Conservation (phyloP, 2,329 filamentous ascomycete species). For the Verticillium alfalfae region DNA sequence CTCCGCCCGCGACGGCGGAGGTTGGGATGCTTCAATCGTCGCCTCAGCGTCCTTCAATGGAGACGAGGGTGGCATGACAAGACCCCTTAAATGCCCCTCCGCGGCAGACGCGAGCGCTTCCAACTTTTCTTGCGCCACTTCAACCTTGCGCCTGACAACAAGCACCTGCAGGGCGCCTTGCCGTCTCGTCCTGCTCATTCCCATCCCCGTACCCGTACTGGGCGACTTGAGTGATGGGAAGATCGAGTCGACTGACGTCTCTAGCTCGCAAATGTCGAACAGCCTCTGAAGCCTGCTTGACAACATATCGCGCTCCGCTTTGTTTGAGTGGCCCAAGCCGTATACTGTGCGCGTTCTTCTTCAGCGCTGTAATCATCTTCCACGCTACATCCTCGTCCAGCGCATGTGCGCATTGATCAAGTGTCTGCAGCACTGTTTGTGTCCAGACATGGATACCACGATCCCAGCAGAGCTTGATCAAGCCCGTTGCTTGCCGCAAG, state of each 20-base stretch:
- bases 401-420: constrained; percentile 33
- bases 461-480: constrained; percentile 33
- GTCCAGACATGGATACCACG: constrained; percentile 24
- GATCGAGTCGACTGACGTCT: background rate
- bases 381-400: constrained; percentile 22
- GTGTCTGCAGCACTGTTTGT: constrained; percentile 26
- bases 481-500: constrained; percentile 34
- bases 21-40: background rate
- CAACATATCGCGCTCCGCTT: constrained; percentile 5
- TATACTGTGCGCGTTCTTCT: background rate
- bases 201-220: background rate
- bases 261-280: constrained; percentile 25
- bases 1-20: background rate
- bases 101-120: background rate
- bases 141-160: constrained; percentile 4
- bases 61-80: background rate
- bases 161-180: background rate
- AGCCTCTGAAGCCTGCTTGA: constrained; percentile 21
- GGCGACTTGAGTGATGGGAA: constrained; percentile 15
- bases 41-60: background rate
- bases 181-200: background rate
- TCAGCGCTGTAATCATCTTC: background rate
- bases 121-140: background rate
- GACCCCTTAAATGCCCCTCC: background rate
- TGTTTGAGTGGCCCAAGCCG: background rate